Evolutionary conservation across 1,284 basidiomycete genomes (phyloP), one percentile per base, ranked within the genome.

Genomic region (Exobasidium rhododendri): DNA sequence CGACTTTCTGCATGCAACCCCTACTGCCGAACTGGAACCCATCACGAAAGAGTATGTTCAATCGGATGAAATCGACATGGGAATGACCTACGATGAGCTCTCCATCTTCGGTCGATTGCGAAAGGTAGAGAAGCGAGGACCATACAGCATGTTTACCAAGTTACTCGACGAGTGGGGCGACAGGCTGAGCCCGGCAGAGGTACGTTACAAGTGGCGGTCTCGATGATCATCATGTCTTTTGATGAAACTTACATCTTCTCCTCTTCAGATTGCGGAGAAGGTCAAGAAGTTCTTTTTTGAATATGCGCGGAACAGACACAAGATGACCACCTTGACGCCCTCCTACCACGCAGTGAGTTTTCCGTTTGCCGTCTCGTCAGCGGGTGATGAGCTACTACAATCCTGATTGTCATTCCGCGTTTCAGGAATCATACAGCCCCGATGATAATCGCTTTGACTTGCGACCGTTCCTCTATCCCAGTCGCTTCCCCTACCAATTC

Each of bases 251-350:
- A n/a, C 69, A 5, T 59, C 61, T 3, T n/a, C n/a, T n/a, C n/a
- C n/a, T n/a, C n/a, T n/a, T n/a, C 62, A 94, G 90, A 92, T 98
- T 60, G 94, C 94, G 5, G 89, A 92, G 68, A 98, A 97, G 83
- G 94, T 98, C 72, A 97, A 98, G 81, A 83, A 88, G 61, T 98
- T 98, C 84, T 98, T 92, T 84, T 96, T 94, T 75, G 92, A 94
- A 80, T 88, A 99, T 73, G 94, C 94, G 0, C 85, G 94, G 62
- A 99, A 98, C 81, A 83, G 96, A 58, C 94, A 98, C 82, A 98
- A 98, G 86, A 98, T 98, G 94, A 98, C 96, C 7, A 98, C 94
- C 0, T 79, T 99, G 65, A 98, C 96, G 0, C 96, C 94, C 0
- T 86, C 91, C 2, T 97, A 98, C 72, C 96, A 98, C 80, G 94